Percentiles rank a stretch among this genome's conserved stretches.
Evolutionary conservation across 108 stramenopile species (phyloP).

Genomic region (Pseudonitzschia pungens): DNA sequence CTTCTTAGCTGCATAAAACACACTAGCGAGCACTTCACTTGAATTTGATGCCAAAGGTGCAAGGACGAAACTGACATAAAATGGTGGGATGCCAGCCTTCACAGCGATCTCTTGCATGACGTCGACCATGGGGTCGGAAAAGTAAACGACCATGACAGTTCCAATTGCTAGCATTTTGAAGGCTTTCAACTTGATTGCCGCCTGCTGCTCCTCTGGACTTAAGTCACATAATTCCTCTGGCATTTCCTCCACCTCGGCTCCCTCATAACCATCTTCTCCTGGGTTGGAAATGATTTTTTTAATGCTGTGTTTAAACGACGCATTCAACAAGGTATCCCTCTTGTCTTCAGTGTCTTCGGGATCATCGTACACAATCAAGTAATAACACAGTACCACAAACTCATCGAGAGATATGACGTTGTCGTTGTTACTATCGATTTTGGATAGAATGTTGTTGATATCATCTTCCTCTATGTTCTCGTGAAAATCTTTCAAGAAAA

Average conservation of each 20-base stretch:
- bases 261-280: constrained; percentile 25
- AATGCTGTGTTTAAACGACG: constrained; percentile 11
- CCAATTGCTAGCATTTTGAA: constrained; percentile 85
- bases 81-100: constrained; percentile 70
- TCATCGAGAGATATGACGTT: constrained; percentile 83
- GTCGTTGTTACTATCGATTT: constrained; percentile 70
- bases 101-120: constrained; percentile 90
- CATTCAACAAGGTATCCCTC: constrained; percentile 7
- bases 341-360: background rate
- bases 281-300: background rate
- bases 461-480: constrained; percentile 57
- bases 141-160: constrained; percentile 84
- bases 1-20: constrained; percentile 93
- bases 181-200: constrained; percentile 80
- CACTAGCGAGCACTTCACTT: constrained; percentile 90
- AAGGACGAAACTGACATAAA: constrained; percentile 97
- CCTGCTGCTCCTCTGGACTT: constrained; percentile 86
- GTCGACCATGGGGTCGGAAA: constrained; percentile 98
- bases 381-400: constrained; percentile 84
- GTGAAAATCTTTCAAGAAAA: constrained; percentile 78
- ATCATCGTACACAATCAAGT: constrained; percentile 49
- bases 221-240: constrained; percentile 70
- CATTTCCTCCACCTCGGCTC: constrained; percentile 79
- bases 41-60: constrained; percentile 97
- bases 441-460: constrained; percentile 50